Evolutionary conservation across 1,284 basidiomycete species (phyloP), one percentile per base, ranked within the genome.

Genomic region (Cutaneotrichosporon sp.): DNA sequence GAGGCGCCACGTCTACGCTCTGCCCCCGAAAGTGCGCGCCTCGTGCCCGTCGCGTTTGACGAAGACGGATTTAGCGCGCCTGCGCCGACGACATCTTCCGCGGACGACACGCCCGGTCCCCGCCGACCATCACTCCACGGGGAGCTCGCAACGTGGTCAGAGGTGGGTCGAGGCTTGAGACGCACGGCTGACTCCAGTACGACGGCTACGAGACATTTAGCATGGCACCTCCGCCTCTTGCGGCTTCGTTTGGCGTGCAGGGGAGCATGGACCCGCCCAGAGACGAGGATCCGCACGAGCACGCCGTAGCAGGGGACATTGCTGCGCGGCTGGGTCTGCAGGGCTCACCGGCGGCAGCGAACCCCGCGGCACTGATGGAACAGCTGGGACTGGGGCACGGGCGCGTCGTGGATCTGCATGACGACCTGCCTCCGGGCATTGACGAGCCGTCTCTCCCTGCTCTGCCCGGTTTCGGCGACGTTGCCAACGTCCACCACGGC

Each of bases 151-250:
- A 69, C 66, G 2, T 73, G 71, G 71, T 44, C 68, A 22, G 71
- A 73, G 64, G 70, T 73, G 58, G 60, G 67, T 57, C 9, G 35
- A 30, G 7, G 22, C 41, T 30, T 8, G 18, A n/a, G n/a, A n/a
- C n/a, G n/a, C n/a, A n/a, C n/a, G n/a, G 38, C 49, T 52, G 36
- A 49, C 35, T 21, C 14, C 45, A 76, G 66, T 74, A 72, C 47
- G 75, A 77, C 54, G 75, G 75, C 1, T 77, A 76, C 55, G 75
- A 77, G 54, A 72, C 68, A 3, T 77, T 77, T 53, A 73, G 70
- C 2, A 60, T 69, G 4, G 67, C 72, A 1, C 74, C 75, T 7
- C 75, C 75, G 4, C 61, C 67, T 1, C 64, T 68, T 3, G 54
- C 64, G 2, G 71, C 65, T 8, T 70, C 68, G 7, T 68, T 68